Evolutionary conservation across 345 rosid genomes (phyloP).

Genomic region (Murraya paniculata): DNA sequence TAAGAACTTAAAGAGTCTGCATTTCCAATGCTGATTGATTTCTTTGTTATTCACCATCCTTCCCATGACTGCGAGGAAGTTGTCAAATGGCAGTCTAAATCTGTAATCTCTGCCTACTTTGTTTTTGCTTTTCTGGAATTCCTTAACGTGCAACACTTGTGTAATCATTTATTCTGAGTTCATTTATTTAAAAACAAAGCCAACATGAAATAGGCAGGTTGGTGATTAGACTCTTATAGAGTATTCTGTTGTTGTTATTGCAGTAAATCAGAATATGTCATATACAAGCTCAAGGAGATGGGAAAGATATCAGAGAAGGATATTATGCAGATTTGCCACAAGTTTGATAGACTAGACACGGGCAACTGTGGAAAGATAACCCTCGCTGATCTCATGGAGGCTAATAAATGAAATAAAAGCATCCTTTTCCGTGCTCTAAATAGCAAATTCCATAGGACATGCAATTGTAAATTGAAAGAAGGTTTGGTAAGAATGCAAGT

Average conservation of each 20-base stretch:
- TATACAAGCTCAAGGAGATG: constrained; percentile 85
- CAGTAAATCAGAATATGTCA: constrained; percentile 71
- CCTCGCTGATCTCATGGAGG: constrained; percentile 65
- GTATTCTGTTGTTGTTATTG: not conserved
- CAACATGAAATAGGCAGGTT: not conserved
- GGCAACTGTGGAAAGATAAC: constrained; percentile 77
- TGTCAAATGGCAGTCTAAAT: not conserved
- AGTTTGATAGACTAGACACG: constrained; percentile 64
- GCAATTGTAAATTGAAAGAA: not conserved
- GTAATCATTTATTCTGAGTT: not conserved
- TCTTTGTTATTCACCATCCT: not conserved
- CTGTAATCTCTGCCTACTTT: not conserved
- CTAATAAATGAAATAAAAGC: constrained; percentile 16
- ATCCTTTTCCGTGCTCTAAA: not conserved
- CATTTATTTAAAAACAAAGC: not conserved
- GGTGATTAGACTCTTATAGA: not conserved
- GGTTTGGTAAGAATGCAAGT: constrained; percentile 1
- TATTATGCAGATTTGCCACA: constrained; percentile 45
- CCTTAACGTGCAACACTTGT: not conserved
- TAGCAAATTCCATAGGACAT: not conserved
- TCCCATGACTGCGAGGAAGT: not conserved
- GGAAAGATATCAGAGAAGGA: constrained; percentile 66
- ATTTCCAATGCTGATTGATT: not conserved
- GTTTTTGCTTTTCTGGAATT: not conserved
- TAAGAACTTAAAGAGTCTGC: not conserved